Percentiles rank a stretch among this genome's conserved stretches.
phyloP scores from a whole-genome alignment of 805 yeast species.

The Cyberlindnera xylosilytica region DNA sequence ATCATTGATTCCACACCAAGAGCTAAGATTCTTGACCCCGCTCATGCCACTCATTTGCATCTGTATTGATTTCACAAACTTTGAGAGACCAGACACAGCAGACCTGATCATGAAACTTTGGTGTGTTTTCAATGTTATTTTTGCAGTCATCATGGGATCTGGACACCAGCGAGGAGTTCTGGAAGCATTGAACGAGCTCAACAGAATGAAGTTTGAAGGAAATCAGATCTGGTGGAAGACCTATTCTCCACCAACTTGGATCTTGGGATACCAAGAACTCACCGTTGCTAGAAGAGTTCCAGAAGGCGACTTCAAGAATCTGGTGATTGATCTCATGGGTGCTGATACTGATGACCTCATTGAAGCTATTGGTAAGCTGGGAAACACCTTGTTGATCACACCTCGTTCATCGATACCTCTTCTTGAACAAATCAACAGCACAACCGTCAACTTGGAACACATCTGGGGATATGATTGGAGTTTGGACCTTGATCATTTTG shows the following conservation, averaged over 20 bases:
- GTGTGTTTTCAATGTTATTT: conserved; percentile 58
- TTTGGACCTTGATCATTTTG: conserved; percentile 74
- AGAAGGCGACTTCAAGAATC: conserved; percentile 1
- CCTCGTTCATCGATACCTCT: conserved; percentile 26
- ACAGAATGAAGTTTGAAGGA: conserved; percentile 27
- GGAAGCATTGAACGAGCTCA: conserved; percentile 51
- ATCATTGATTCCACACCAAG: conserved; percentile 88
- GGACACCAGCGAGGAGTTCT: conserved; percentile 91
- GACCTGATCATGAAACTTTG: conserved; percentile 38
- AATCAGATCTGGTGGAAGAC: conserved; percentile 88
- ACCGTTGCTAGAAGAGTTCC: conserved; percentile 12
- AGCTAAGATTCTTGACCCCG: conserved; percentile 82
- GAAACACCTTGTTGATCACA: conserved; percentile 16
- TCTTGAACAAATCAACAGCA: conserved; percentile 15
- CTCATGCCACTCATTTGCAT: conserved; percentile 66
- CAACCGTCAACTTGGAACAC: conserved; percentile 15
- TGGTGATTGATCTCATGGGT: conserved; percentile 47
- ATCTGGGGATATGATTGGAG: conserved; percentile 45
- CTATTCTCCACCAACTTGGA: conserved; percentile 91
- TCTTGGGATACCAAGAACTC: conserved; percentile 37
- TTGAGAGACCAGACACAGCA: conserved; percentile 16
- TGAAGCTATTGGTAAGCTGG: conserved; percentile 20
- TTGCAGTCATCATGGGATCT: conserved; percentile 70
- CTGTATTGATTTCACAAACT: conserved; percentile 46
- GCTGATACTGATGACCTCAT: conserved; percentile 30